A percentile compares a stretch with the other conserved stretches of the same genome.
These are phyloP conservation scores for Fusarium tupiense DNA, from an alignment of 2,329 filamentous ascomycete genomes.

Conservation along the genomic window DNA sequence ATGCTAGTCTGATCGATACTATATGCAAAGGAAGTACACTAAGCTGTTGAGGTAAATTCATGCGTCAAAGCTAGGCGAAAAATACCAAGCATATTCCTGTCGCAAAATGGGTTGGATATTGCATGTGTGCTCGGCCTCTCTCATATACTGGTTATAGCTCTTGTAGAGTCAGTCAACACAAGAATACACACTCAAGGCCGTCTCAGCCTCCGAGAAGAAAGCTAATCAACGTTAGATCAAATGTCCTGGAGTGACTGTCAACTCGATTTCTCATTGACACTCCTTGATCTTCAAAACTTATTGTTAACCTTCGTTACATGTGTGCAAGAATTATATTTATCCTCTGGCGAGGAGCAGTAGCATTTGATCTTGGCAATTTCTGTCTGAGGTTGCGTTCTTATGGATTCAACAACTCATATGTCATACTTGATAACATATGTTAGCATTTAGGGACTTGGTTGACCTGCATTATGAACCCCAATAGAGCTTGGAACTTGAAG, in stretches of 20 bases:
- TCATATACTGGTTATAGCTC: rapidly evolving
- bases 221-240: no score
- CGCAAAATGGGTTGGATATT: background rate
- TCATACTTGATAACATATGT: no score
- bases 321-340: background rate
- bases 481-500: rapidly evolving
- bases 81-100: background rate
- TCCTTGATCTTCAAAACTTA: no score
- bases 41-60: background rate
- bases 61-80: background rate
- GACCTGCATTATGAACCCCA: background rate
- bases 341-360: rapidly evolving
- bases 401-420: no score
- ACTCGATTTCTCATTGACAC: rapidly evolving
- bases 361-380: background rate
- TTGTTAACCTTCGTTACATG: background rate
- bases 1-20: background rate
- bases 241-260: background rate
- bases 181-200: conserved; percentile 19
- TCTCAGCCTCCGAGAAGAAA: conserved; percentile 25
- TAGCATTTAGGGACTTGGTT: no score
- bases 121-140: background rate
- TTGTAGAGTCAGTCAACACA: background rate
- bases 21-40: no score
- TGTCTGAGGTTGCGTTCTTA: background rate